These are phyloP conservation scores for Podospora bellae-mahoneyi DNA, from an alignment of 495 filamentous ascomycete species.

Conservation along the genomic window DNA sequence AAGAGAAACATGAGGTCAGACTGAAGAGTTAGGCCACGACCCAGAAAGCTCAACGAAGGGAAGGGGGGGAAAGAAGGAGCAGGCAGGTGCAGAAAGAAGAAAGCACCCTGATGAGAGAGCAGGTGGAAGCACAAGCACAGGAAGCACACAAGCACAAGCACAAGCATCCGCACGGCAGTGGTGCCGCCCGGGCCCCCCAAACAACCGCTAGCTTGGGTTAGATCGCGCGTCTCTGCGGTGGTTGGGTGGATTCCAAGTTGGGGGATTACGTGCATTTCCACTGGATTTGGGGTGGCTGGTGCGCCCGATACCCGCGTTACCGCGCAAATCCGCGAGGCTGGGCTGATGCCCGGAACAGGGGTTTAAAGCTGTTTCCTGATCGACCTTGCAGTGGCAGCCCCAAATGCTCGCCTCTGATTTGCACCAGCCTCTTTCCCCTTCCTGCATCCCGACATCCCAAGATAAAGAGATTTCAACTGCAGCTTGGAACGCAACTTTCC, in stretches of 20 bases:
- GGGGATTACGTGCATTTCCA: slow-evolving; percentile 10
- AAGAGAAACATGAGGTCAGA: not conserved
- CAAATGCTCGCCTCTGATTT: not conserved
- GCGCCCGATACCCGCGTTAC: not conserved
- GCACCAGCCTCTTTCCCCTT: not conserved
- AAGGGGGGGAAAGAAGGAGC: not conserved
- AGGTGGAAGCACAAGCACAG: not conserved
- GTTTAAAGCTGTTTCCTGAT: slow-evolving; percentile 4
- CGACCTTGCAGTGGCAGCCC: slow-evolving; percentile 6
- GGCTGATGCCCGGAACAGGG: slow-evolving; percentile 1
- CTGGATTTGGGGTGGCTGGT: slow-evolving; percentile 13
- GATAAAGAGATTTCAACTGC: not conserved
- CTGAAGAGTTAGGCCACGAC: not conserved
- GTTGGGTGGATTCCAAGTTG: slow-evolving; percentile 12
- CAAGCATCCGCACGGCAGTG: slow-evolving; percentile 3
- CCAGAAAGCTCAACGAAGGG: not conserved
- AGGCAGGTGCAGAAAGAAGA: not conserved
- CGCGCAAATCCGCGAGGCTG: slow-evolving; percentile 9
- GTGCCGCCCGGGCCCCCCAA: not conserved
- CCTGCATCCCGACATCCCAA: not conserved
- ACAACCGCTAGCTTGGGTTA: slow-evolving; percentile 9
- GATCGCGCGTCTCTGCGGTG: slow-evolving; percentile 7
- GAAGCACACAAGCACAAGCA: not conserved
- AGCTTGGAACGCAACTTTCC: not conserved
- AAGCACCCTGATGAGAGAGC: not conserved